Evolutionary conservation across 169 alveolate species (phyloP).

Genomic region (Neospora caninum): DNA sequence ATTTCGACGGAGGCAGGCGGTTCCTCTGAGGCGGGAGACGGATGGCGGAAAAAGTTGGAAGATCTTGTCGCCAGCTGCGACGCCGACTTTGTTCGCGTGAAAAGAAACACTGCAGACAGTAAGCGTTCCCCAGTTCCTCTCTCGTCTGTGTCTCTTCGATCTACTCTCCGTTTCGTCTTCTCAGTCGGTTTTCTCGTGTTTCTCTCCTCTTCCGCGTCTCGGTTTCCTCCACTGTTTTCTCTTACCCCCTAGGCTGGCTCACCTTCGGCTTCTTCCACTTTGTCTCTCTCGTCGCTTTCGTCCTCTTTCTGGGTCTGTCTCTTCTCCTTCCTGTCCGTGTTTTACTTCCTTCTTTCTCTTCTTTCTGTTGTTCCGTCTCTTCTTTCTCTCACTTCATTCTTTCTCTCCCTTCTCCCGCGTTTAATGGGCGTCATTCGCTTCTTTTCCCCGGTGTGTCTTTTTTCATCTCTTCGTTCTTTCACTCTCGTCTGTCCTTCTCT

Average conservation of each 20-base stretch:
- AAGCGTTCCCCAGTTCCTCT: background rate
- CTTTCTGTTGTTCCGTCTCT: background rate
- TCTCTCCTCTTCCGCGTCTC: too few species aligned
- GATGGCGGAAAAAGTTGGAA: background rate
- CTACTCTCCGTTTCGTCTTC: too few species aligned
- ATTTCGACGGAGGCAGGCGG: conserved; percentile 12
- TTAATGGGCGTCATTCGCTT: background rate
- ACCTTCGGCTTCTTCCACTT: too few species aligned
- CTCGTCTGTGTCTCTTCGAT: too few species aligned
- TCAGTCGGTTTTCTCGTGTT: too few species aligned
- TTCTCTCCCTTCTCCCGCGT: background rate
- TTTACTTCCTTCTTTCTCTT: background rate
- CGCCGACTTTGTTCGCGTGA: background rate
- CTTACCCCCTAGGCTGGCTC: too few species aligned
- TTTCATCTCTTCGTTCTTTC: background rate
- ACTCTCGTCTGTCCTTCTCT: background rate
- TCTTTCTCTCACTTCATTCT: background rate
- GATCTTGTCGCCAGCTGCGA: background rate
- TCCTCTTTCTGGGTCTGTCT: background rate
- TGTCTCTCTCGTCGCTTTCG: too few species aligned
- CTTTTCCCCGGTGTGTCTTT: background rate
- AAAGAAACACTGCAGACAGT: background rate
- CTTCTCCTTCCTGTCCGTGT: background rate
- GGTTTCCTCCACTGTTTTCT: too few species aligned
- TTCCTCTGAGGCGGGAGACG: background rate